Base-by-base conservation (phyloP, 148 eudicot genomes). In the Rhododendron henanense region DNA sequence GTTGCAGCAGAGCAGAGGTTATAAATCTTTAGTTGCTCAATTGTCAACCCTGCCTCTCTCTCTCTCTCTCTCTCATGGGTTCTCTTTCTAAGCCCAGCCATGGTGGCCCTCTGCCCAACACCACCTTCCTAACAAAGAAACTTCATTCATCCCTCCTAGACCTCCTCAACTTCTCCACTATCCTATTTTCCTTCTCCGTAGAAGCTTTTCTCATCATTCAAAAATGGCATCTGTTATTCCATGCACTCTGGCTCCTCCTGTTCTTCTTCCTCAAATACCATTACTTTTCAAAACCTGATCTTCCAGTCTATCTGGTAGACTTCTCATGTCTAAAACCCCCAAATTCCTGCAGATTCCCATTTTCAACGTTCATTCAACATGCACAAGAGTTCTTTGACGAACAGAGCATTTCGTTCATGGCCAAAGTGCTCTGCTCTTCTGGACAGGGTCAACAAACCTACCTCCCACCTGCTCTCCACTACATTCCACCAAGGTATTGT, bases 261-360 rank as follows among this genome's bases (percentile, higher is more conserved):
- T 74, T 85, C 78, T 39, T 75, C 82, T 65, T 81, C 23, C 13
- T 61, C 81, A 10, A 41, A 28, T 41, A 87, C 59, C 59, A 41
- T 41, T 59, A 16, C 41, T 35, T 85, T 28, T 81, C 90, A 51
- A 91, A 15, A 5, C 87, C 91, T 51, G 31, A 31, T 31, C 75
- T 65, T 71, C 87, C 90, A 28, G 69, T 91, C 5, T 94, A 91
- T 89, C 89, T 95, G 1, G 92, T 95, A 23, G 96, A 95, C 81
- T 94, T 92, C 89, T 89, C 96, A 4, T 95, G 98, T 86, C 87
- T 85, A 41, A 89, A 84, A 57, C 98, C 98, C 19, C 98, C 98
- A 21, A 87, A 84, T 75, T 79, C 31, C 83, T 94, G 93, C 86
- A 90, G 95, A 41, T 86, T 93, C 1, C 96, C 98, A 15, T 84